A percentile compares a stretch with the other conserved stretches of the same genome.
phyloP scores from a whole-genome alignment of 2,329 filamentous ascomycete species.

The Paecilomyces sp. region DNA sequence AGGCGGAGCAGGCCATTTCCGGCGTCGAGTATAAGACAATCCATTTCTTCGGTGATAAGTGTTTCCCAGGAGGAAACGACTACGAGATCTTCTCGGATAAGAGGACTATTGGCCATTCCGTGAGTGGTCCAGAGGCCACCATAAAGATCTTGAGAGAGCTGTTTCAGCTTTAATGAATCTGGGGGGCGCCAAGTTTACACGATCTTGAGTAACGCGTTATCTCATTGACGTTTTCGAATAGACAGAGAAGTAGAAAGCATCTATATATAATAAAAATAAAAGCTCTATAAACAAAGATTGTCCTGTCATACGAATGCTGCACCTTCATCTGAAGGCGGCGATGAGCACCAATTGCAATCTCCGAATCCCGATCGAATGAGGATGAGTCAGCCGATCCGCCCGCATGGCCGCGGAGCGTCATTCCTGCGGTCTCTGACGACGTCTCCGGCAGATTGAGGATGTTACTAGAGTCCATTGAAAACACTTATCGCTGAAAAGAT shows the following conservation, averaged over 20 bases:
- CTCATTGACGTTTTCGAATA: background rate
- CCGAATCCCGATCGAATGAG: background rate
- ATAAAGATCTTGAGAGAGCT: constrained; percentile 71
- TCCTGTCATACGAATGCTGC: background rate
- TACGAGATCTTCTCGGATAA: constrained; percentile 84
- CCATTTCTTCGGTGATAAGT: constrained; percentile 99
- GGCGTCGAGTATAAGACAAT: constrained; percentile 67
- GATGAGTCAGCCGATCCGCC: background rate
- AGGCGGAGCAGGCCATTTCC: constrained; percentile 66
- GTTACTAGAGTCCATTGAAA: background rate
- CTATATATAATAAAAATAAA: background rate
- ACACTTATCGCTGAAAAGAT: background rate
- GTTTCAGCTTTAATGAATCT: constrained; percentile 54
- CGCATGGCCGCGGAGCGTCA: background rate
- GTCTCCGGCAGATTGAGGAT: background rate
- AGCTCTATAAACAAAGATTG: background rate
- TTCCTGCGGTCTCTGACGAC: background rate
- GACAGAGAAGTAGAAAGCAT: background rate
- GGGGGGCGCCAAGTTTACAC: background rate
- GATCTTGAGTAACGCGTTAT: background rate
- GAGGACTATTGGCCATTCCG: constrained; percentile 77
- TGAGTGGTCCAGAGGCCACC: constrained; percentile 76
- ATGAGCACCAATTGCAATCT: background rate
- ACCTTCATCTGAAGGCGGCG: background rate
- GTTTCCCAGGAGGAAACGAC: constrained; percentile 83